These are phyloP conservation scores for Pseudogymnoascus sp. DNA, from an alignment of 2,329 filamentous ascomycete species.

Conservation along the genomic window DNA sequence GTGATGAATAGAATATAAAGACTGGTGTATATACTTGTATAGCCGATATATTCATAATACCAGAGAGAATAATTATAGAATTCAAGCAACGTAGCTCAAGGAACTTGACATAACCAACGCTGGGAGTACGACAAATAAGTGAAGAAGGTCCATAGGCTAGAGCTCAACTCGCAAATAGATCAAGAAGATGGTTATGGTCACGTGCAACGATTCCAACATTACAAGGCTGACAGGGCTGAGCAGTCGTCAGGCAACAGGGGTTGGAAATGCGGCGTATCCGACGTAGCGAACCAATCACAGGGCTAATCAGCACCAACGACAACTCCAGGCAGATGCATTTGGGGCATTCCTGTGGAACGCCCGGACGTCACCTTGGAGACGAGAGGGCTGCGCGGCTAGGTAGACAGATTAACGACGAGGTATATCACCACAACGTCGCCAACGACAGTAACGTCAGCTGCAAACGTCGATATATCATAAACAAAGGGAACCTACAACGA, in stretches of 20 bases:
- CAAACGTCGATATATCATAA: neutral
- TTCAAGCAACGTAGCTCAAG: no score
- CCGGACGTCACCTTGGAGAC: neutral
- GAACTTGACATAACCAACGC: no score
- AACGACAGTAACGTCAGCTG: neutral
- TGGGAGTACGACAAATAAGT: no score
- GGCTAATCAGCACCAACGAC: neutral
- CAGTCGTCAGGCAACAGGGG: neutral
- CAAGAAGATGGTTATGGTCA: neutral
- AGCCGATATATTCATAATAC: no score
- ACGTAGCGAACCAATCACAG: neutral
- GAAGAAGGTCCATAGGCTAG: no score
- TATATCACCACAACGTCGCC: neutral
- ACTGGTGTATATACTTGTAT: no score
- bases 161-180: no score
- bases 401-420: neutral
- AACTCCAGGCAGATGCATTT: conserved; percentile 6
- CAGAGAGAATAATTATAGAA: no score
- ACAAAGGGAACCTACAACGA: neutral
- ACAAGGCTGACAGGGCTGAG: conserved; percentile 4
- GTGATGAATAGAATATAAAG: no score
- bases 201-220: neutral
- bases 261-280: conserved; percentile 1
- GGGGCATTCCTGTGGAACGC: neutral
- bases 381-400: neutral